Evolutionary conservation across 2,329 filamentous ascomycete species (phyloP), one percentile per base, ranked within the genome.

Genomic region (Knufia petricola): DNA sequence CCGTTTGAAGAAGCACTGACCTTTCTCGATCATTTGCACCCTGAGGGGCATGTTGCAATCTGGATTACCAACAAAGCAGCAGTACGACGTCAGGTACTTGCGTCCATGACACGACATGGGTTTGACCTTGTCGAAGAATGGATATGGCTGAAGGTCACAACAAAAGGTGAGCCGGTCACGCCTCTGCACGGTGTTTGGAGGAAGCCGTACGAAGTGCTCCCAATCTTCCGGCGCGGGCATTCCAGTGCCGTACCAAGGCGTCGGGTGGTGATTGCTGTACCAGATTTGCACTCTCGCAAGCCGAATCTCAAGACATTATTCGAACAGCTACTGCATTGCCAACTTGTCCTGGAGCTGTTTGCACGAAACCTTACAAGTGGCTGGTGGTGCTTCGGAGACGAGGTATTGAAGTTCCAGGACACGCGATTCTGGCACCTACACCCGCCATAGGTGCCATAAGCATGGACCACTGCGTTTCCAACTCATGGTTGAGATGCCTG

Each of bases 281-380:
- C 79, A 7, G 79, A 82, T 61, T 49, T 81, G 12, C 79, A 83
- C 61, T 82, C 79, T 2, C 66, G 78, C n/a, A 83, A 83, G 59
- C 79, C 79, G 15, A 79, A 75, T 57, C 51, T 83, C 53, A 80
- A 76, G 59, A 60, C 65, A 10, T 46, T 81, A 20, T 63, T 82
- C 20, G 75, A 78, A 59, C 60, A 60, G 10, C 54, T 75, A 6
- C 26, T 62, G 21, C 55, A 59, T 10, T 48, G 54, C 1, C 55
- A 64, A 10, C 62, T 65, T 36, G 77, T 72, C 2, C 58, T 82
- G 36, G 79, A 83, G 59, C 65, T 82, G 0, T 83, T 82, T 64
- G 75, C 78, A 3, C 64, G 79, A 19, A 70, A 77, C 58, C 62
- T 79, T 28, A 78, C 79, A 1, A 67, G 71, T 24, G 78, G 76